Percentiles rank a stretch among this genome's conserved stretches.
phyloP scores from a whole-genome alignment of 192 early-diverging fungal species.

The Coemansia sp. region DNA sequence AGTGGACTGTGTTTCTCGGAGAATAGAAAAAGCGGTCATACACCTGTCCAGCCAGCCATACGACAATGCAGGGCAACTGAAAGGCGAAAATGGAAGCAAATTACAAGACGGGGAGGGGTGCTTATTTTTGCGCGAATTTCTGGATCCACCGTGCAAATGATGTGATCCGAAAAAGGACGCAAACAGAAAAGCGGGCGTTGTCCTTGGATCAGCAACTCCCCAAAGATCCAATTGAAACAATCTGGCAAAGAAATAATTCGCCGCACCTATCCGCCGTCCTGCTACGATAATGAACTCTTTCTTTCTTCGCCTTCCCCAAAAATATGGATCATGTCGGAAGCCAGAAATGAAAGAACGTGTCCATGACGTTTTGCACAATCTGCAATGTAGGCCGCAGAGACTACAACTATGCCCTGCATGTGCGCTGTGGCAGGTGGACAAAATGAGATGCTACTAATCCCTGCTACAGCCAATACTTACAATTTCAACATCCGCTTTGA shows the following conservation, averaged over 20 bases:
- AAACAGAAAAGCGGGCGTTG: too few relatives aligned
- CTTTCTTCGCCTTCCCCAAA: background rate
- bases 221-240: background rate
- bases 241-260: background rate
- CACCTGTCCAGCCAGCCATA: background rate
- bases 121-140: constrained; percentile 1
- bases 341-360: too few relatives aligned
- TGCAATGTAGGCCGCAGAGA: background rate
- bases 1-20: background rate
- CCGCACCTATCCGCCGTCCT: background rate
- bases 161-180: background rate
- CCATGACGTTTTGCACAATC: background rate
- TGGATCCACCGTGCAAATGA: constrained; percentile 3
- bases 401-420: background rate
- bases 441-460: too few relatives aligned
- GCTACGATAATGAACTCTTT: background rate
- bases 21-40: background rate
- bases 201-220: too few relatives aligned
- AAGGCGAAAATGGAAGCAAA: background rate
- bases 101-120: background rate
- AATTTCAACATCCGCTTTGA: constrained; percentile 4
- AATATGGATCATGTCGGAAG: background rate
- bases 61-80: background rate
- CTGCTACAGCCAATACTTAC: constrained; percentile 4
- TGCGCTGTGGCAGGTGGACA: background rate